Evolutionary conservation across 177 flowering plant species (phyloP), one percentile per base, ranked within the genome.

Genomic region (Vitis hybrid): DNA sequence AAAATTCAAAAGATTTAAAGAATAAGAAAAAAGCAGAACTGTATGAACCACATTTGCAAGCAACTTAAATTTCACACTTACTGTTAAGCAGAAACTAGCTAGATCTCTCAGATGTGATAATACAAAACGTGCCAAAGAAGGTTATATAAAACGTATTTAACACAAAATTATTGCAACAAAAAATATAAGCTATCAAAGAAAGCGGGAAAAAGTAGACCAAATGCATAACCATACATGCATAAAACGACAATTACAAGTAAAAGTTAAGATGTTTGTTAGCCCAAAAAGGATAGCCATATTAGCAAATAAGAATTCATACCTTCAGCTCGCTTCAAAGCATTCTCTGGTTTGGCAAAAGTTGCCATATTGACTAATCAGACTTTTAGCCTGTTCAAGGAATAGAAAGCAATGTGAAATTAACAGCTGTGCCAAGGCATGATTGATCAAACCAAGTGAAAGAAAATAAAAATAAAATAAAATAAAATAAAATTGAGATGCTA

Each of bases 271-370:
- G 11, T 27, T 9, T 14, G 19, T 19, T 68, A 32, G 52, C n/a
- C 12, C 3, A 19, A 66, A 62, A 15, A 49, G 14, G 2, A 35
- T 35, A 35, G 46, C 7, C 46, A 35, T 35, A 35, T 35, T 35
- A 35, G 46, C 46, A 35, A 35, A 35, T 35, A 35, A 35, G 11
- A 35, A 55, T 50, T 35, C 7, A 65, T 15, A 90, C 97, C 97
- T 83, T 90, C 93, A 19, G 94, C 97, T 70, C 93, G 89, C 83
- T 90, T 88, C 67, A 90, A 69, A 62, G 97, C 94, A 57, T 88
- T 90, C 75, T 91, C 97, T 2, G 97, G 93, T 61, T 86, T 92
- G 6, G 86, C 85, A 84, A 83, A 92, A 46, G 81, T 81, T 52
- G 92, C 62, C 94, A 91, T 91, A 61, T 69, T 65, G 32, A 52